Conservation (phyloP, 768 basidiomycete genomes). For the Podaxis sp. region DNA sequence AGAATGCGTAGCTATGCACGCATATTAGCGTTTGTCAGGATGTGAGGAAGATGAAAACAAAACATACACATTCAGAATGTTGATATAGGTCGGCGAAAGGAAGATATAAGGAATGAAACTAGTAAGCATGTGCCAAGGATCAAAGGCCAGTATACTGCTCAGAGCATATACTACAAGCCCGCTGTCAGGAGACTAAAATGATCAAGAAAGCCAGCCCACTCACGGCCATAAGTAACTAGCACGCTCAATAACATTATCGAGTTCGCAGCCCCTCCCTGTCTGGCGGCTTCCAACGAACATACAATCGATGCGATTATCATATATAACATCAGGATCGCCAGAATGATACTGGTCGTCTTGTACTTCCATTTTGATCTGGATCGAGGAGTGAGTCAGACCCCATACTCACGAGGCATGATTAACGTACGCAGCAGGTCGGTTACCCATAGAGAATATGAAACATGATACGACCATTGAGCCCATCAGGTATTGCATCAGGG, state of each 20-base stretch:
- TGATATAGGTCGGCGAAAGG: conserved; percentile 79
- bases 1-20: conserved; percentile 69
- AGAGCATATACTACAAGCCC: conserved; percentile 62
- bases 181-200: background rate
- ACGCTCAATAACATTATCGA: conserved; percentile 83
- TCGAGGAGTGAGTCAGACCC: background rate
- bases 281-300: conserved; percentile 72
- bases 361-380: conserved; percentile 82
- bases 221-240: conserved; percentile 80
- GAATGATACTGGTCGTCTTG: conserved; percentile 67
- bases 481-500: conserved; percentile 72
- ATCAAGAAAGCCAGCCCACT: conserved; percentile 20
- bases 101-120: conserved; percentile 88
- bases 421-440: conserved; percentile 79
- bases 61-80: conserved; percentile 72
- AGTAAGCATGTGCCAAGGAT: conserved; percentile 96
- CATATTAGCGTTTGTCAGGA: background rate
- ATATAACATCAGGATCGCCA: conserved; percentile 80
- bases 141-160: conserved; percentile 79
- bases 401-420: background rate
- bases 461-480: conserved; percentile 82
- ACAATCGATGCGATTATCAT: conserved; percentile 80
- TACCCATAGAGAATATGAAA: conserved; percentile 96
- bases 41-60: background rate
- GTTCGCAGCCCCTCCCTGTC: conserved; percentile 64